Evolutionary conservation across 345 rosid genomes (phyloP), one percentile per base, ranked within the genome.

Genomic region (Turritis glabra): DNA sequence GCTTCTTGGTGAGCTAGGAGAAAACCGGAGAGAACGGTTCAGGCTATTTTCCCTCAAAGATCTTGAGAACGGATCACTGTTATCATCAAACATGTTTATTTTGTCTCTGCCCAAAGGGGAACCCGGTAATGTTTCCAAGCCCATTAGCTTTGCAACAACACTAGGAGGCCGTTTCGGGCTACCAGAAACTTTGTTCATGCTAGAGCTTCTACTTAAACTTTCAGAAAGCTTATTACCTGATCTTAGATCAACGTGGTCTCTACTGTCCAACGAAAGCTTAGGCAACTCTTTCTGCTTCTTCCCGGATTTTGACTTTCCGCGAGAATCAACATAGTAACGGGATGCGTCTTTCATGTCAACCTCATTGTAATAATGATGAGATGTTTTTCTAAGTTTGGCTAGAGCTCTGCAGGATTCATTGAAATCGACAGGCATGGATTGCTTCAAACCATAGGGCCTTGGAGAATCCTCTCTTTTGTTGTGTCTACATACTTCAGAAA

Each of bases 141-240:
- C 98, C 97, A 93, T 93, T 72, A 93, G 82, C 84, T 89, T 93
- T 22, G 97, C 98, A 46, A 93, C 92, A 46, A 93, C 88, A 76
- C 89, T 82, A 41, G 97, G 84, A 64, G 90, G 86, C 30, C 89
- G 88, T 60, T 85, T 86, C 40, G 75, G 77, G 58, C 77, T 69
- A 73, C 69, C 59, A 63, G 74, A 32, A 77, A 18, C 44, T 68
- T 69, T 44, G 80, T 50, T 82, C 73, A 82, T 64, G 69, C 80
- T 40, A 79, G 82, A 80, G 77, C 81, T 80, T 83, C 84, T 48
- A 79, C 79, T 76, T 59, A 75, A 64, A 71, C 76, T 82, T 75
- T 84, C 82, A 17, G 70, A 61, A 73, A 58, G 44, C 26, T 44
- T 71, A 35, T 70, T 38, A 80, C 74, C 79, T 67, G 85, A 50